These are phyloP conservation scores for Sclerotinia trifoliorum DNA, from an alignment of 2,329 filamentous ascomycete genomes.

Conservation along the genomic window DNA sequence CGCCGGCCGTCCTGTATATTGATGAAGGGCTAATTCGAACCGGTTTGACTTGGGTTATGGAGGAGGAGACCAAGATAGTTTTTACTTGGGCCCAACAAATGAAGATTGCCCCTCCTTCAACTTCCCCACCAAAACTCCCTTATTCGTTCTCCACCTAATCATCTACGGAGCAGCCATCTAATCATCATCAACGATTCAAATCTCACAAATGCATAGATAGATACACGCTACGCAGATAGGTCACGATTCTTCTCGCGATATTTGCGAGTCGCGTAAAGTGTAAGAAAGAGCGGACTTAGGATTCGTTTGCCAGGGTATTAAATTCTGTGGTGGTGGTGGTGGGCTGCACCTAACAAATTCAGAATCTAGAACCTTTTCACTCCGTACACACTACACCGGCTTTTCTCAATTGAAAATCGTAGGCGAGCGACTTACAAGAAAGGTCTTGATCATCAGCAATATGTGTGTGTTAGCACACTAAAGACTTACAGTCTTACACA, in stretches of 20 bases:
- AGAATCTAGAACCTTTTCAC: slow-evolving; percentile 3
- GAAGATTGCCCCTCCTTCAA: slow-evolving; percentile 11
- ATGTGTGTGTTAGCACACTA: not conserved
- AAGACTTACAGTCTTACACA: too few species aligned
- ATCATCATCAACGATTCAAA: too few species aligned
- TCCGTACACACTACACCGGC: not conserved
- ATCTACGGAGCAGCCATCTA: not conserved
- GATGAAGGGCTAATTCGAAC: not conserved
- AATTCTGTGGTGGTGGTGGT: not conserved
- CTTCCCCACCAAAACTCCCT: slow-evolving; percentile 9
- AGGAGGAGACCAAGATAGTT: not conserved
- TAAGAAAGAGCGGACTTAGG: slow-evolving; percentile 1
- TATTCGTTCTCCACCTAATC: not conserved
- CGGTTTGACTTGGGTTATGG: not conserved
- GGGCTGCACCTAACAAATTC: not conserved
- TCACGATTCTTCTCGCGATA: slow-evolving; percentile 9
- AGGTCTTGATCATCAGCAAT: slow-evolving; percentile 5
- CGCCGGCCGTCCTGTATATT: not conserved
- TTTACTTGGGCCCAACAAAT: slow-evolving; percentile 16
- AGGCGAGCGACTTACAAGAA: slow-evolving; percentile 8
- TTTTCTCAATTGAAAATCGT: slow-evolving; percentile 2
- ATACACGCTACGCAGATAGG: slow-evolving; percentile 3
- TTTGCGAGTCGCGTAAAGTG: slow-evolving; percentile 20
- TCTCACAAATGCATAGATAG: not conserved
- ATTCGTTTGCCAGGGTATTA: not conserved